Evolutionary conservation across 768 basidiomycete genomes (phyloP).

Genomic region (Piloderma croceum): DNA sequence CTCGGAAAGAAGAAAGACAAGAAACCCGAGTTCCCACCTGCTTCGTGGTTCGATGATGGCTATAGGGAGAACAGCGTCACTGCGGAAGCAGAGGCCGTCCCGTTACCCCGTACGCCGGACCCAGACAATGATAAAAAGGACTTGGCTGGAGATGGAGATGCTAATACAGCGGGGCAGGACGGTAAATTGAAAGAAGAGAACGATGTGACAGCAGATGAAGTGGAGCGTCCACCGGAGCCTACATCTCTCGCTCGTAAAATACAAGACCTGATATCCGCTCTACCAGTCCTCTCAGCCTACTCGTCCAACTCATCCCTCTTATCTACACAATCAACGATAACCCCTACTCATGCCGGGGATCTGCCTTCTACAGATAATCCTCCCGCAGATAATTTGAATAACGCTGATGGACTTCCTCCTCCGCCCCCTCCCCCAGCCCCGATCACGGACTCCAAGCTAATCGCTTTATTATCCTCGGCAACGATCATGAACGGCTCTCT

Average conservation of each 20-base stretch:
- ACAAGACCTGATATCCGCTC: conserved; percentile 43
- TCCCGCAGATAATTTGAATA: conserved; percentile 8
- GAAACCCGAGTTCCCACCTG: conserved; percentile 12
- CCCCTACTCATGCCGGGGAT: conserved; percentile 6
- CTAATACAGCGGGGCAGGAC: not conserved
- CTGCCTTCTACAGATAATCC: conserved; percentile 7
- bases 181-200: conserved; percentile 1
- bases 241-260: conserved; percentile 45
- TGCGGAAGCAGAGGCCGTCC: not conserved
- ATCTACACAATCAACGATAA: conserved; percentile 8
- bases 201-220: conserved; percentile 6
- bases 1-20: not conserved
- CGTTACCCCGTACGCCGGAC: not conserved
- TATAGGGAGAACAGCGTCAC: conserved; percentile 4
- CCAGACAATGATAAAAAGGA: not conserved
- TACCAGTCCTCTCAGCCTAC: conserved; percentile 30
- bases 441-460: conserved; percentile 41
- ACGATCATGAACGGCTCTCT: conserved; percentile 57
- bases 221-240: conserved; percentile 29
- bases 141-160: conserved; percentile 1
- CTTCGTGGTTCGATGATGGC: conserved; percentile 10
- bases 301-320: conserved; percentile 14
- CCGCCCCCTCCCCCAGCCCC: conserved; percentile 30
- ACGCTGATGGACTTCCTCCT: conserved; percentile 21
- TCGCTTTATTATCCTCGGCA: conserved; percentile 50